These are phyloP conservation scores for Tolypocladium sp. DNA, from an alignment of 2,329 filamentous ascomycete genomes.

Conservation along the genomic window DNA sequence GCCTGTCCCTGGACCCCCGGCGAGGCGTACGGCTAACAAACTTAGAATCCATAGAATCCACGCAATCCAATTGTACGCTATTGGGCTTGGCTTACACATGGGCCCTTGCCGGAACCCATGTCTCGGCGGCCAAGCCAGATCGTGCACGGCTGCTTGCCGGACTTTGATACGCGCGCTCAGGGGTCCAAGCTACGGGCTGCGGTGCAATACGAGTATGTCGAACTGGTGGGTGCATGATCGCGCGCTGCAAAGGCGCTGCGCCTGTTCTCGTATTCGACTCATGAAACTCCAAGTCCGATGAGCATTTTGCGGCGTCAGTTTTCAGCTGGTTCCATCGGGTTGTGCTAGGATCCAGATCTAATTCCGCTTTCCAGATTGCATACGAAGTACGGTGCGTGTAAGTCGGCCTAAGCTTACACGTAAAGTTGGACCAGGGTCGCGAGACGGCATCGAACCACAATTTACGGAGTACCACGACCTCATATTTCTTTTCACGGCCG, in stretches of 20 bases:
- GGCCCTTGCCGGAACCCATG: neutral
- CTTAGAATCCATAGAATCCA: neutral
- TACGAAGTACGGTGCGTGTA: neutral
- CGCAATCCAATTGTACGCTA: neutral
- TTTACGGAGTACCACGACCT: neutral
- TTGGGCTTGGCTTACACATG: neutral
- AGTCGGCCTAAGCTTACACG: neutral
- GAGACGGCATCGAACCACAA: neutral
- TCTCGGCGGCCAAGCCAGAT: neutral
- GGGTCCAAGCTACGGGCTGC: neutral
- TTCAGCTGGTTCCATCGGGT: neutral
- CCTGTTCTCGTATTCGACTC: neutral
- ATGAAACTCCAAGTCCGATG: neutral
- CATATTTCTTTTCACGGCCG: neutral
- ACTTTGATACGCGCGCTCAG: neutral
- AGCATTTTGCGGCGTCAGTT: neutral
- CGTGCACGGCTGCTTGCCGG: neutral
- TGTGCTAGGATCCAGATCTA: neutral
- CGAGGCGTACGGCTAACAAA: neutral
- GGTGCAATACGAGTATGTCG: neutral
- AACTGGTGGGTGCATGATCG: neutral
- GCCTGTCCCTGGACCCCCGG: neutral
- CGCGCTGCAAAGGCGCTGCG: neutral
- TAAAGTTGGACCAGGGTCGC: neutral
- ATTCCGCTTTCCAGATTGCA: too few species aligned